phyloP scores from a whole-genome alignment of 306 rosid species.

The Crataegus laevigata region DNA sequence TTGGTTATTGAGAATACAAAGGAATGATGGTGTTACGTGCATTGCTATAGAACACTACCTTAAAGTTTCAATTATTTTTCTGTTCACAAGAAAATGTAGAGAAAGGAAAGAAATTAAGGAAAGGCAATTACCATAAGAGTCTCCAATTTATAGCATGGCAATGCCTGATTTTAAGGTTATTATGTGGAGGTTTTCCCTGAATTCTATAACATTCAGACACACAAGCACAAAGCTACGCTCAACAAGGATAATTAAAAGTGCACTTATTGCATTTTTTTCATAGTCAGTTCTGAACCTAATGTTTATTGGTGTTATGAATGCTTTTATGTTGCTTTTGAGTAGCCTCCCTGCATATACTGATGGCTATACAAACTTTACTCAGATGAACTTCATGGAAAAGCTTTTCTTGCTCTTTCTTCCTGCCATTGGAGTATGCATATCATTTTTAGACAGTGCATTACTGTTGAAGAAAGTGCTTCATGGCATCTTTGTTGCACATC shows the following conservation, averaged over 20 bases:
- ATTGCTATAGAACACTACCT: background rate
- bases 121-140: background rate
- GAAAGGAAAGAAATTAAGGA: background rate
- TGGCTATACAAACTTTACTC: constrained; percentile 21
- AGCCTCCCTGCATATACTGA: background rate
- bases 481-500: constrained; percentile 35
- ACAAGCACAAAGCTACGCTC: background rate
- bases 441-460: constrained; percentile 50
- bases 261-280: background rate
- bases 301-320: background rate
- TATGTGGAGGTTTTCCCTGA: background rate
- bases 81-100: background rate
- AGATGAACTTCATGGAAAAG: constrained; percentile 43
- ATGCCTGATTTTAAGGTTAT: background rate
- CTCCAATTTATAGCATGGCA: background rate
- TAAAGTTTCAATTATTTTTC: background rate
- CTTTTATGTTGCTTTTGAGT: background rate
- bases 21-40: background rate
- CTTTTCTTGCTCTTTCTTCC: constrained; percentile 48
- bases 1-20: background rate
- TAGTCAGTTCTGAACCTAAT: background rate
- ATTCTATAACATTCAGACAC: background rate
- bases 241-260: background rate
- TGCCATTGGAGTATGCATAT: constrained; percentile 53
- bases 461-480: constrained; percentile 38